Conservation (phyloP, 2,329 filamentous ascomycete species). For the Acrodontium crateriforme region DNA sequence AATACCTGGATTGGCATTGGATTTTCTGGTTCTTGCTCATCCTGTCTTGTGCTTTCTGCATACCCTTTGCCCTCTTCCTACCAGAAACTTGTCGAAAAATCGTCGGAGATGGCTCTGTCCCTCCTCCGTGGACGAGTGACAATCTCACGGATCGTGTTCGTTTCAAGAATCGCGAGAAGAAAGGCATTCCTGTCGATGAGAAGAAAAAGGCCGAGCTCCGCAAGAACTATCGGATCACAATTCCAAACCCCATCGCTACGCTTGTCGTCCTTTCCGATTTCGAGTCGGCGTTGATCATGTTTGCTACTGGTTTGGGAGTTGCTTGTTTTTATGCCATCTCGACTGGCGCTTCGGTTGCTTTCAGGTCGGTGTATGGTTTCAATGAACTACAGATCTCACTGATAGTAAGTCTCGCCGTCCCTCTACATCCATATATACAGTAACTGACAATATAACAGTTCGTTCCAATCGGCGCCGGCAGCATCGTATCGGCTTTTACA, state of each 20-base stretch:
- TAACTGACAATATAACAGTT: constrained; percentile 12
- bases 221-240: constrained; percentile 9
- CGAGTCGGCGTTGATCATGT: constrained; percentile 25
- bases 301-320: constrained; percentile 26
- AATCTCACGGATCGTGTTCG: constrained; percentile 34
- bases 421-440: neutral
- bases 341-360: constrained; percentile 26
- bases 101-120: constrained; percentile 48
- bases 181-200: constrained; percentile 10
- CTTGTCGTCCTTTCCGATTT: constrained; percentile 16
- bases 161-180: constrained; percentile 8
- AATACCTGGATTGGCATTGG: constrained; percentile 47
- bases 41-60: constrained; percentile 31
- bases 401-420: constrained; percentile 8
- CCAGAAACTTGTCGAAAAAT: constrained; percentile 39
- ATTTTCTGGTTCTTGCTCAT: constrained; percentile 36
- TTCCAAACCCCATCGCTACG: constrained; percentile 18
- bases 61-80: constrained; percentile 42
- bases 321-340: constrained; percentile 30
- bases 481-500: constrained; percentile 25
- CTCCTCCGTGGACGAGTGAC: constrained; percentile 44
- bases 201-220: constrained; percentile 10
- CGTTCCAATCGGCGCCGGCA: constrained; percentile 29
- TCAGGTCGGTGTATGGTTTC: constrained; percentile 25
- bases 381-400: constrained; percentile 29